A percentile compares a stretch with the other conserved stretches of the same genome.
phyloP scores from a whole-genome alignment of 1,284 basidiomycete species.

The Marasmius oreades region DNA sequence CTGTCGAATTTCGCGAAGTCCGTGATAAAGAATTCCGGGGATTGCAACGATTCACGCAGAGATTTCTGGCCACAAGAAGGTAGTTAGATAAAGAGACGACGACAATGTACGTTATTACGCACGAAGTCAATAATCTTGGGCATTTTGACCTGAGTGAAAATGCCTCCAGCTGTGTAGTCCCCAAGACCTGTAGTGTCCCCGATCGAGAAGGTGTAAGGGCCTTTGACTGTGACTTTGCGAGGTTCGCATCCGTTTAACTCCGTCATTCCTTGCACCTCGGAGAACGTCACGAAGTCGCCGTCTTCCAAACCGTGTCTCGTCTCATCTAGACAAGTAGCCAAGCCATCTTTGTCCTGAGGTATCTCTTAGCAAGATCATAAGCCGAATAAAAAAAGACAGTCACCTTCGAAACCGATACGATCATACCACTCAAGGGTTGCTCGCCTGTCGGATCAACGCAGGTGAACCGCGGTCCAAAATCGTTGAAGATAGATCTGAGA shows the following conservation, averaged over 20 bases:
- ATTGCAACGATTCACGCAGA: slow-evolving; percentile 79
- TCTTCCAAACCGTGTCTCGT: slow-evolving; percentile 97
- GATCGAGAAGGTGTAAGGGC: slow-evolving; percentile 94
- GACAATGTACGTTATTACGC: slow-evolving; percentile 24
- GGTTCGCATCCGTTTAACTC: slow-evolving; percentile 91
- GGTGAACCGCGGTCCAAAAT: slow-evolving; percentile 93
- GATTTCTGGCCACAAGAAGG: slow-evolving; percentile 67
- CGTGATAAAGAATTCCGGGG: slow-evolving; percentile 90
- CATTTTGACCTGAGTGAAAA: slow-evolving; percentile 99
- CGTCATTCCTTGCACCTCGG: slow-evolving; percentile 96
- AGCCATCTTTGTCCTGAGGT: slow-evolving; percentile 73
- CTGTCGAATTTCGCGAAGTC: slow-evolving; percentile 99
- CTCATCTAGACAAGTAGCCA: slow-evolving; percentile 97
- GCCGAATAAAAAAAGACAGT: slow-evolving; percentile 13
- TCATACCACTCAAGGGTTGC: slow-evolving; percentile 92
- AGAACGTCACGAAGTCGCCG: slow-evolving; percentile 96
- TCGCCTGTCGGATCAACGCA: slow-evolving; percentile 97
- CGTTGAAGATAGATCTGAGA: slow-evolving; percentile 86
- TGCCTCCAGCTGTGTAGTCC: slow-evolving; percentile 86
- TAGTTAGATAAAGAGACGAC: background rate
- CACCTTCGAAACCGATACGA: slow-evolving; percentile 86
- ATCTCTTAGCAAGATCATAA: slow-evolving; percentile 3
- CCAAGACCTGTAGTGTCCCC: slow-evolving; percentile 82
- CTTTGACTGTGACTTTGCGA: slow-evolving; percentile 90
- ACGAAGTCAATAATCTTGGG: slow-evolving; percentile 95